Percentiles rank a stretch among this genome's conserved stretches.
Conservation (phyloP, 805 yeast species). For the Ogataea paradorogensis region DNA sequence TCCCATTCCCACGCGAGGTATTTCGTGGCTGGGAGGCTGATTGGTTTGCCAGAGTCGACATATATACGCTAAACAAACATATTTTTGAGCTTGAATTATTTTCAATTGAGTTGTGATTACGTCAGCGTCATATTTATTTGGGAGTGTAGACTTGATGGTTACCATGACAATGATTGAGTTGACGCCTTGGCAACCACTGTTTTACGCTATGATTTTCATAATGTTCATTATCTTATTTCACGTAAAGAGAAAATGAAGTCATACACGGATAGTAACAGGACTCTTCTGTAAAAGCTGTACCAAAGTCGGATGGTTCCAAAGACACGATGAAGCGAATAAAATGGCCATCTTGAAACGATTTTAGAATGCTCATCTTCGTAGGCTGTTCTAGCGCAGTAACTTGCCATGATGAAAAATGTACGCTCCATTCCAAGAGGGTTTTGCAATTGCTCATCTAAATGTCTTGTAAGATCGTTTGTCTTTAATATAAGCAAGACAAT, state of each 20-base stretch:
- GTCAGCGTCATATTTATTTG: not conserved
- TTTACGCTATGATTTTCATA: not conserved
- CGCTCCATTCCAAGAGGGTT: constrained; percentile 85
- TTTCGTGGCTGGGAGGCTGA: constrained; percentile 2
- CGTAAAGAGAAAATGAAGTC: constrained; percentile 29
- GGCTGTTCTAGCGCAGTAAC: constrained; percentile 81
- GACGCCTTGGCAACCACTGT: too few species aligned
- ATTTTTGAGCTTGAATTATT: not conserved
- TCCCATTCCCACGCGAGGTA: constrained; percentile 1
- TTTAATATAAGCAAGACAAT: constrained; percentile 83
- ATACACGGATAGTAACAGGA: constrained; percentile 32
- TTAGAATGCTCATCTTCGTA: constrained; percentile 51
- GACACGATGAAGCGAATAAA: constrained; percentile 25
- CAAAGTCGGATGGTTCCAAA: constrained; percentile 30
- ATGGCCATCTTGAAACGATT: constrained; percentile 9
- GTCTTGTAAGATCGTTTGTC: constrained; percentile 90
- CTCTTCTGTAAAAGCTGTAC: constrained; percentile 33
- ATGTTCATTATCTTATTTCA: not conserved
- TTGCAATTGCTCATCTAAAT: constrained; percentile 77
- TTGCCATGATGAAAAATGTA: constrained; percentile 84
- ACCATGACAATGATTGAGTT: too few species aligned
- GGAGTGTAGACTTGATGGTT: too few species aligned
- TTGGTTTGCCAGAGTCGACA: constrained; percentile 15
- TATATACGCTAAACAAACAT: constrained; percentile 1
- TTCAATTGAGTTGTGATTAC: not conserved